Evolutionary conservation across 129 eudicot genomes (phyloP).

Genomic region (Scalesia atractyloides): DNA sequence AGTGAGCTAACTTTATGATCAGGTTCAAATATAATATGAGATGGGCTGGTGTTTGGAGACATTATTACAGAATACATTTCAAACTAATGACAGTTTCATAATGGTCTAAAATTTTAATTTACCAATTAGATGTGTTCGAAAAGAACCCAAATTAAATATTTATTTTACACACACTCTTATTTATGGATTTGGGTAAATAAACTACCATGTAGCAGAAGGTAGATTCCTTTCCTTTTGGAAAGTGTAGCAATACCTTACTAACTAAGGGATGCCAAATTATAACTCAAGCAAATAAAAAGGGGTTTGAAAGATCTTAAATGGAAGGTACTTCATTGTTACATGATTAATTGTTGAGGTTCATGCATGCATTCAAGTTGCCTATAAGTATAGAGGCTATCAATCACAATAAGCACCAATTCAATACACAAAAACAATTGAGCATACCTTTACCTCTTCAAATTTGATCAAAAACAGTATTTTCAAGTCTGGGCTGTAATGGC

Average conservation of each 20-base stretch:
- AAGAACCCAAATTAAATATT: too few species aligned
- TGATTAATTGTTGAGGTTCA: conserved; percentile 5
- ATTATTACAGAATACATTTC: too few species aligned
- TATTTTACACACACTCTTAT: too few species aligned
- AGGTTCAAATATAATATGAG: too few species aligned
- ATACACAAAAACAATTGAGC: neutral
- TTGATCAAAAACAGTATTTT: too few species aligned
- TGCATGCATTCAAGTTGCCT: conserved; percentile 9
- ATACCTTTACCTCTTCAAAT: too few species aligned
- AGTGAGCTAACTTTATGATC: too few species aligned
- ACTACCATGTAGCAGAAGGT: neutral
- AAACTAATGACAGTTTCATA: too few species aligned
- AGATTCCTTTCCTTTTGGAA: conserved; percentile 6
- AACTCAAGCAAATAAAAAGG: conserved; percentile 25
- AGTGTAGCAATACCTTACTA: conserved; percentile 5
- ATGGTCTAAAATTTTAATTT: too few species aligned
- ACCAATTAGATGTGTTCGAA: too few species aligned
- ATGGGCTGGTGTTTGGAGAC: too few species aligned
- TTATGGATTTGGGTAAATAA: neutral
- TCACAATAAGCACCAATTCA: conserved; percentile 29
- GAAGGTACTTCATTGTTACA: conserved; percentile 23
- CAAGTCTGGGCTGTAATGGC: conserved; percentile 33
- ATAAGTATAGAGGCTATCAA: conserved; percentile 11
- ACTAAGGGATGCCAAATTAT: conserved; percentile 22
- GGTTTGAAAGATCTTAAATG: conserved; percentile 9